Evolutionary conservation across 805 yeast genomes (phyloP).

Genomic region (Metschnikowia aberdeeniae): DNA sequence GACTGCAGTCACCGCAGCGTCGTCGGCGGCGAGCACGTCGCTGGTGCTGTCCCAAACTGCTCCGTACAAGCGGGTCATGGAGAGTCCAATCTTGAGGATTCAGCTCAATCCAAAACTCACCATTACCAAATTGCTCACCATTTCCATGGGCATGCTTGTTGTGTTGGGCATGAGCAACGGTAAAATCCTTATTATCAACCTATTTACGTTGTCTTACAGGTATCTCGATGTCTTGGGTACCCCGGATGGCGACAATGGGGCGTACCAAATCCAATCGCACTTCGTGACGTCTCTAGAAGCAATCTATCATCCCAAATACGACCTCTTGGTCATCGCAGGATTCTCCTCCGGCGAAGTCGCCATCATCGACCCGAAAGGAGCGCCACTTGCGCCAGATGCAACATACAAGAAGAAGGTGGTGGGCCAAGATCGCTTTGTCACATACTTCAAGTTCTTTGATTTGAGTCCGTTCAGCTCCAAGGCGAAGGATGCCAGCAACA

Average conservation of each 20-base stretch:
- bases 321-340: slow-evolving; percentile 44
- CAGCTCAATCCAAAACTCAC: slow-evolving; percentile 33
- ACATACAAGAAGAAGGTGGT: slow-evolving; percentile 17
- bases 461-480: slow-evolving; percentile 25
- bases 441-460: slow-evolving; percentile 35
- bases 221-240: slow-evolving; percentile 43
- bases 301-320: slow-evolving; percentile 32
- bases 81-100: slow-evolving; percentile 43
- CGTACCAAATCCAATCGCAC: slow-evolving; percentile 23
- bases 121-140: slow-evolving; percentile 37
- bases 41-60: slow-evolving; percentile 10
- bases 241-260: slow-evolving; percentile 5
- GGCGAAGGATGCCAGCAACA: neutral
- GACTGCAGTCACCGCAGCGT: slow-evolving; percentile 2
- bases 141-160: slow-evolving; percentile 42
- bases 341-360: slow-evolving; percentile 16
- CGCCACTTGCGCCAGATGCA: slow-evolving; percentile 3
- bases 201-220: slow-evolving; percentile 43
- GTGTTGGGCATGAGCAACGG: slow-evolving; percentile 63
- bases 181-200: slow-evolving; percentile 61
- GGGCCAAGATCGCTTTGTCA: slow-evolving; percentile 28
- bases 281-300: slow-evolving; percentile 21
- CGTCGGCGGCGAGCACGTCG: slow-evolving; percentile 11
- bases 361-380: slow-evolving; percentile 14
- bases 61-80: slow-evolving; percentile 34